Base-by-base conservation (phyloP, 768 basidiomycete genomes). In the Dioszegia aurantiaca region DNA sequence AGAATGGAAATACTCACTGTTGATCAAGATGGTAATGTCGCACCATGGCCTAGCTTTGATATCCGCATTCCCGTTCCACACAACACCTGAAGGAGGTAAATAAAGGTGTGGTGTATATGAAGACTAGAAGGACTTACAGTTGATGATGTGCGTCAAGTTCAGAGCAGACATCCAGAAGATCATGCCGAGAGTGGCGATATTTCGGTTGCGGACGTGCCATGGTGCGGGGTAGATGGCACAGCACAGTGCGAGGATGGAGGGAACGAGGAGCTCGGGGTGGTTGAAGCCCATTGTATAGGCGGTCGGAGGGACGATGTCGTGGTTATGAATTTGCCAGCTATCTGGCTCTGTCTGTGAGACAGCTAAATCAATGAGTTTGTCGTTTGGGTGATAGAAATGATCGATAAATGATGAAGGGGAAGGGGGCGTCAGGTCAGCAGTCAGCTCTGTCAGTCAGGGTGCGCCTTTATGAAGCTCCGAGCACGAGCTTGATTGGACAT, bases 181-280 rank as follows among this genome's bases (percentile, higher is more conserved):
- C 74, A 76, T 76, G 9, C 64, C 56, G 24, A 73, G 30, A 2
- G 70, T 73, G 10, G 70, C 72, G 23, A 73, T 67, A 49, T 76
- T 76, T 8, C 67, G 46, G 26, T 64, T 70, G n/a, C 72, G 62
- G 43, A 76, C 36, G 54, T 76, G 74, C 72, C 72, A 76, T 62
- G 74, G 74, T 44, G 66, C 30, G 0, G 70, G 70, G 56, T 70
- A 73, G 19, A 76, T 59, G 14, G 68, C 72, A 9, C 56, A 37
- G 8, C 70, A 24, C 26, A 72, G 60, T 11, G 70, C 60, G 10
- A 73, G 28, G 24, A 69, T 43, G 16, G 67, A 61, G 8, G 74
- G 72, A 21, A 59, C 53, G 33, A 73, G 59, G 43, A 36, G 37
- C 47, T 63, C 68, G n/a, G 58, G 59, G 47, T 69, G 63, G n/a